Evolutionary conservation across 2,329 filamentous ascomycete species (phyloP), one percentile per base, ranked within the genome.

Genomic region (Cercospora sp.): DNA sequence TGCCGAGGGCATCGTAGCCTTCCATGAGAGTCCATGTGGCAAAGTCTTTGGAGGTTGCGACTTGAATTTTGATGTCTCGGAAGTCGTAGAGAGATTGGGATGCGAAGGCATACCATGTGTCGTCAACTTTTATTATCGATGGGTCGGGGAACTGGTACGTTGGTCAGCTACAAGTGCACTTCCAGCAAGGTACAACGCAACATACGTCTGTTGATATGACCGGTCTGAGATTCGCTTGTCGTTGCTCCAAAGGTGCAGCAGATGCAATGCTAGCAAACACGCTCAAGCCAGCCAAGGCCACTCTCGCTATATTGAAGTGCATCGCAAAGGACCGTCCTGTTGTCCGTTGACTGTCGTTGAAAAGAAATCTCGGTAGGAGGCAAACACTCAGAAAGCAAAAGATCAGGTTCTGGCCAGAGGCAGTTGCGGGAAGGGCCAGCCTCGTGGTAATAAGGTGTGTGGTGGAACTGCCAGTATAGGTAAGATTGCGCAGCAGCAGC

Each of bases 31-130:
- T 70, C 76, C 77, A 79, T 57, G 69, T 72, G 13, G 67, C 45
- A 67, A 80, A 79, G 70, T 80, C 76, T 26, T 60, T 60, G 1
- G 79, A 80, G 1, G 69, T 74, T 10, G 79, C 79, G 7, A 79
- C 61, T 65, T 79, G 79, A 12, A 79, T 72, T 45, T 79, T 74
- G 69, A 72, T 72, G 28, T 65, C 65, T 31, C 57, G 69, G 65
- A 55, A 68, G 60, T 67, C 71, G 62, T 65, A 71, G 16, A 55
- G 42, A 18, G 63, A 77, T 64, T 77, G 77, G 5, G 78, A 78
- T 31, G 70, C 78, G 64, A 78, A 80, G 12, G 77, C 77, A 63
- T 78, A 79, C 77, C 78, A 80, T 1, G 72, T 77, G 28, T 73
- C 69, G 39, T 69, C 75, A 26, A 75, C 72, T 48, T 73, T 71